Evolutionary conservation across 345 rosid species (phyloP), one percentile per base, ranked within the genome.

Genomic region (Moringa oleifera): DNA sequence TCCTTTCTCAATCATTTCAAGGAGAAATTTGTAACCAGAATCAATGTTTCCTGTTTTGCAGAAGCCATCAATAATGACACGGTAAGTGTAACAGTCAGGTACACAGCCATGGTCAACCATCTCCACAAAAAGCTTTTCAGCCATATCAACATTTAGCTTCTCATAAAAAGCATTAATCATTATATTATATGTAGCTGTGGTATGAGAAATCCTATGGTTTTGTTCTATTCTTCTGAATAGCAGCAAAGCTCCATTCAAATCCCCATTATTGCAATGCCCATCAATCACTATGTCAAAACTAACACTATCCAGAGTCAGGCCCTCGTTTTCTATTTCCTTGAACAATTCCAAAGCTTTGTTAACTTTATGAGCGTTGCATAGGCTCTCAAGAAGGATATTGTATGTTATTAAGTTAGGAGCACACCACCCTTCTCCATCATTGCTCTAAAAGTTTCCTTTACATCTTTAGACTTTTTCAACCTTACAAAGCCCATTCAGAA

Each of bases 401-500:
- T 86, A 93, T 5, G 99, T 93, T 69, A 77, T 70, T 23, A 83
- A 53, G 79, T 93, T 88, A 47, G 97, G 96, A 64, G 68, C 66
- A 73, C 96, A 85, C 23, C n/a, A n/a, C 89, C 81, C 56, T 78
- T 90, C 76, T 82, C 89, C 47, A 62, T 62, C 91, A 93, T 84
- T 10, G 63, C 69, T 74, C 73, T 76, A 68, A 82, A 93, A 12
- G 79, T 85, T 80, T 85, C 97, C 81, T 82, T 78, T 71, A 86
- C 83, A 71, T 85, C 96, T 73, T 90, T 88, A 52, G 65, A 80
- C 74, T n/a, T 90, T 93, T 51, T 79, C 83, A 21, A 84, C 76
- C 77, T 90, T 90, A 83, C 95, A 88, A 53, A 93, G 86, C 70
- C 99, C 95, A 73, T 90, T 83, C 75, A 93, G 72, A 76, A 93